A percentile compares a stretch with the other conserved stretches of the same genome.
These are phyloP conservation scores for Corylus avellana DNA, from an alignment of 306 rosid genomes.

Conservation along the genomic window DNA sequence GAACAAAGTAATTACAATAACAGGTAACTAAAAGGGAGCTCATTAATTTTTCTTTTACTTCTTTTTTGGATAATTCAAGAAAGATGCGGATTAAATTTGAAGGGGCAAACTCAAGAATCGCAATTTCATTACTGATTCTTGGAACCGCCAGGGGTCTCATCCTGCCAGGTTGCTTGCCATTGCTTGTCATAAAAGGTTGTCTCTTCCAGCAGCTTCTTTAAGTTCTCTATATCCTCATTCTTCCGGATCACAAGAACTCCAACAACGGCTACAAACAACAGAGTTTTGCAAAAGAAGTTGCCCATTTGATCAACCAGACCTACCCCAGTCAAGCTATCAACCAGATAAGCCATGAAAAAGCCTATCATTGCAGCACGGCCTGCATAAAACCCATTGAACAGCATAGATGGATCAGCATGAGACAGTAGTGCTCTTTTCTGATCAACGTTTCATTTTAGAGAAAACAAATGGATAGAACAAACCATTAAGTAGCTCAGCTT, in stretches of 20 bases:
- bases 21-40: not conserved
- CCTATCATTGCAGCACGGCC: slow-evolving; percentile 72
- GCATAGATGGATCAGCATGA: slow-evolving; percentile 3
- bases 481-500: slow-evolving; percentile 96
- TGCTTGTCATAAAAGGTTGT: slow-evolving; percentile 96
- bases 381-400: slow-evolving; percentile 27
- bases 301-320: slow-evolving; percentile 95
- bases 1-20: slow-evolving; percentile 6
- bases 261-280: slow-evolving; percentile 73
- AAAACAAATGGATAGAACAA: slow-evolving; percentile 28
- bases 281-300: slow-evolving; percentile 93
- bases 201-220: slow-evolving; percentile 84
- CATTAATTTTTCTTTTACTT: not conserved
- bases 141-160: slow-evolving; percentile 54
- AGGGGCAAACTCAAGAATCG: slow-evolving; percentile 10
- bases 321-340: slow-evolving; percentile 98
- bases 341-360: slow-evolving; percentile 91
- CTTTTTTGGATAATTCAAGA: not conserved
- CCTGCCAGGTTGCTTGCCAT: slow-evolving; percentile 99
- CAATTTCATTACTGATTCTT: slow-evolving; percentile 43
- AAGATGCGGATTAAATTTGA: not conserved
- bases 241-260: slow-evolving; percentile 94
- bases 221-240: slow-evolving; percentile 80
- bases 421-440: not conserved
- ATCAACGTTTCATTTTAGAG: slow-evolving; percentile 13